phyloP scores from a whole-genome alignment of 2,329 filamentous ascomycete genomes.

The Fusarium sp. region DNA sequence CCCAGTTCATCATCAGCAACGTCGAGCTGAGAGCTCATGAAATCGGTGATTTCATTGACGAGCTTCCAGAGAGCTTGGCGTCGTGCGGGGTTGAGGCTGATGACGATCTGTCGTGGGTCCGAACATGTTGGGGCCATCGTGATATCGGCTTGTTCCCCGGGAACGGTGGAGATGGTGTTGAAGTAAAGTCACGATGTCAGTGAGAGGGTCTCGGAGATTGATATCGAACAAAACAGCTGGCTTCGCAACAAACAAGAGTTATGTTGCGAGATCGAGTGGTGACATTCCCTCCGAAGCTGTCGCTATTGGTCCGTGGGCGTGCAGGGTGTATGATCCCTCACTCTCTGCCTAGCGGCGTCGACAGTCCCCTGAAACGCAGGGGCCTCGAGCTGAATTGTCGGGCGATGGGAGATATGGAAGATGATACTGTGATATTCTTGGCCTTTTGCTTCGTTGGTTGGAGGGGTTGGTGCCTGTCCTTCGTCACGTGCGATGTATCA shows the following conservation, averaged over 20 bases:
- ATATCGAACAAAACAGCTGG: constrained; percentile 1
- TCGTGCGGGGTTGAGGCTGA: constrained; percentile 64
- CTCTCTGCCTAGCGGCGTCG: constrained; percentile 14
- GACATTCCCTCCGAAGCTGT: constrained; percentile 4
- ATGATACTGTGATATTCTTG: background rate
- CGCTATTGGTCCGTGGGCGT: constrained; percentile 3
- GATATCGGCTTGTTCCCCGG: background rate
- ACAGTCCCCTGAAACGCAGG: constrained; percentile 9
- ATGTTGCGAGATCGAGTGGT: constrained; percentile 6
- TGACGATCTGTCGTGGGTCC: constrained; percentile 67
- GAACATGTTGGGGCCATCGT: constrained; percentile 66
- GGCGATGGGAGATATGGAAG: constrained; percentile 5
- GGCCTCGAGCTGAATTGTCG: constrained; percentile 1
- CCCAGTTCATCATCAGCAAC: constrained; percentile 49
- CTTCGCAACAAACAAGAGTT: constrained; percentile 14
- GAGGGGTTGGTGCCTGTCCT: constrained; percentile 9
- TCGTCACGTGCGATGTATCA: constrained; percentile 22
- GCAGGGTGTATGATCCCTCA: constrained; percentile 12
- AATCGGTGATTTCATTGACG: constrained; percentile 63
- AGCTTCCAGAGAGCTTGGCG: constrained; percentile 65
- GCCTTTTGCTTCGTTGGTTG: background rate
- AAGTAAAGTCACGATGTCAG: background rate
- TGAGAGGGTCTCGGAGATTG: background rate
- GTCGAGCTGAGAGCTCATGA: constrained; percentile 66
- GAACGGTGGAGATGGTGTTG: background rate